Percentiles rank a stretch among this genome's conserved stretches.
Evolutionary conservation across 352 stramenopile species (phyloP).

Genomic region (Phytophthora multivora): DNA sequence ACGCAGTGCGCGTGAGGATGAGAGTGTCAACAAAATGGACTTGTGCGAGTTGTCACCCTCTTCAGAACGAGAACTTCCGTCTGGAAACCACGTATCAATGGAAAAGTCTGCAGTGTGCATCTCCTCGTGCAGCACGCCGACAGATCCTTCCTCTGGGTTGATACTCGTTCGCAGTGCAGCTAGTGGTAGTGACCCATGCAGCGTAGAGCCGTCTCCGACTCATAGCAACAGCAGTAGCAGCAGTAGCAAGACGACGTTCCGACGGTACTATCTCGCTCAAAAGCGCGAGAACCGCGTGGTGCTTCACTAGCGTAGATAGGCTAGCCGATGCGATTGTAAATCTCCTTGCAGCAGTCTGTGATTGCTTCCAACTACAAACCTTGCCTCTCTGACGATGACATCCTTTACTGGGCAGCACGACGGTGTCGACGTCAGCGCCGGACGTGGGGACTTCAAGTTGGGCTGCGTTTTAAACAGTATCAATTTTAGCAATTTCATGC

Average conservation of each 20-base stretch:
- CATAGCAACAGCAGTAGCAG: slow-evolving; percentile 24
- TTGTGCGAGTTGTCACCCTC: slow-evolving; percentile 10
- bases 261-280: slow-evolving; percentile 44
- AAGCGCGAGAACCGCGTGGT: slow-evolving; percentile 24
- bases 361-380: slow-evolving; percentile 8
- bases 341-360: slow-evolving; percentile 3
- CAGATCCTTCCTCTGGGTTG: slow-evolving; percentile 5
- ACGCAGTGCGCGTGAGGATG: not conserved
- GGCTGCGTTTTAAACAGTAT: slow-evolving; percentile 12
- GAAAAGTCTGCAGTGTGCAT: slow-evolving; percentile 4
- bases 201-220: slow-evolving; percentile 16
- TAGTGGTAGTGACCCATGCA: slow-evolving; percentile 11
- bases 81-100: slow-evolving; percentile 8
- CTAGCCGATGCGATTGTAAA: slow-evolving; percentile 16
- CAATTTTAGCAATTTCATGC: too few species aligned
- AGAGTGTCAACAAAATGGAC: not conserved
- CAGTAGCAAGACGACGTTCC: slow-evolving; percentile 33
- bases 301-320: slow-evolving; percentile 9
- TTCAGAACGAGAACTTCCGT: not conserved
- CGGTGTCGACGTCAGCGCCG: slow-evolving; percentile 14
- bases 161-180: slow-evolving; percentile 3
- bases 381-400: slow-evolving; percentile 19
- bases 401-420: not conserved
- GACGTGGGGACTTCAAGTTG: slow-evolving; percentile 44
- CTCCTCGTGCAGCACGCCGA: slow-evolving; percentile 13